Evolutionary conservation across 2,329 filamentous ascomycete species (phyloP).

Genomic region (Fusarium burgessii): DNA sequence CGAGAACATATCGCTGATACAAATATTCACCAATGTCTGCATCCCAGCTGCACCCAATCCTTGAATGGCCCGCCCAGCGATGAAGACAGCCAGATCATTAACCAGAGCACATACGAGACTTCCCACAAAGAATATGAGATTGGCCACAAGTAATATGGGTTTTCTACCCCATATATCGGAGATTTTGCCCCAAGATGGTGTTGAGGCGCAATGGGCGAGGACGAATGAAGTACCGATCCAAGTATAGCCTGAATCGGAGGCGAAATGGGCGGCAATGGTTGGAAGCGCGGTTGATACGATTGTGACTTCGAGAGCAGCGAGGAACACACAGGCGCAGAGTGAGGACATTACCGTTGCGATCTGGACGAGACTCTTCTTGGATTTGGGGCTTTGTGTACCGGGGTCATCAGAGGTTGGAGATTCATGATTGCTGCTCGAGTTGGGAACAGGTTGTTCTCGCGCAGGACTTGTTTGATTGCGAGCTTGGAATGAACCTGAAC

Average conservation of each 20-base stretch:
- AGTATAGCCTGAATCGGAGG: constrained; percentile 75
- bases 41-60: constrained; percentile 65
- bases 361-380: constrained; percentile 33
- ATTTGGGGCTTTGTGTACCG: background rate
- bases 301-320: constrained; percentile 64
- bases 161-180: constrained; percentile 70
- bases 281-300: constrained; percentile 73
- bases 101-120: constrained; percentile 62
- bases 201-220: constrained; percentile 74
- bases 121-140: constrained; percentile 64
- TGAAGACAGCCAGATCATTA: constrained; percentile 56
- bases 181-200: constrained; percentile 77
- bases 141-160: constrained; percentile 61
- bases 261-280: constrained; percentile 68
- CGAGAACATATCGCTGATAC: constrained; percentile 66
- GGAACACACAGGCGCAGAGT: constrained; percentile 56
- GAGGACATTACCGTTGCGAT: constrained; percentile 52
- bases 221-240: constrained; percentile 84
- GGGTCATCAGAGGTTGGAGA: background rate
- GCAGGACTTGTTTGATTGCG: too few relatives aligned
- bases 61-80: constrained; percentile 59
- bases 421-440: background rate
- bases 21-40: constrained; percentile 64
- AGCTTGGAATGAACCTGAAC: background rate
- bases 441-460: background rate